Conservation (phyloP, 2,329 filamentous ascomycete species). For the Chlorencoelia australis region DNA sequence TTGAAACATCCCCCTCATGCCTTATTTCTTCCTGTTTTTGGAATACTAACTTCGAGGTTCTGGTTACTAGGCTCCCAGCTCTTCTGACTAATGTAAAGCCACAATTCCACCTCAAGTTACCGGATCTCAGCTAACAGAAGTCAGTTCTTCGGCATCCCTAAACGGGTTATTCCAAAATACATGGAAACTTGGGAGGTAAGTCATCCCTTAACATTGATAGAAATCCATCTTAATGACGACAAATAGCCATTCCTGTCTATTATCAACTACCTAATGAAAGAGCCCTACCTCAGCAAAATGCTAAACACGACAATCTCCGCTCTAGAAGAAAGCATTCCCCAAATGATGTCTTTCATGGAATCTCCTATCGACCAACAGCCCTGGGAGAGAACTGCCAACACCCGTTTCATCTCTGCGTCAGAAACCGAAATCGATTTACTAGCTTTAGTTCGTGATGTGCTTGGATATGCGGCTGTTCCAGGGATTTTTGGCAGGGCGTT, state of each 20-base stretch:
- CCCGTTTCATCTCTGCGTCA: slow-evolving; percentile 32
- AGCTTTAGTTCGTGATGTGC: slow-evolving; percentile 44
- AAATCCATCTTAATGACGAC: slow-evolving; percentile 8
- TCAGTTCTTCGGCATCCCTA: slow-evolving; percentile 24
- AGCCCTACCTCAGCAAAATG: slow-evolving; percentile 35
- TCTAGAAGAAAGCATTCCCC: slow-evolving; percentile 37
- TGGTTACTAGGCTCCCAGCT: neutral
- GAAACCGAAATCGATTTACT: slow-evolving; percentile 43
- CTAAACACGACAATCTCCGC: slow-evolving; percentile 29
- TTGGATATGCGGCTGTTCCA: slow-evolving; percentile 39
- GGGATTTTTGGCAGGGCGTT: slow-evolving; percentile 43
- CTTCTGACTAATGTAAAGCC: neutral
- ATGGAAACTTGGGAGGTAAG: slow-evolving; percentile 18
- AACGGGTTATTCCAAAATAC: slow-evolving; percentile 16
- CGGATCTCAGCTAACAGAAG: too few species aligned
- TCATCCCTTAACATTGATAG: slow-evolving; percentile 29
- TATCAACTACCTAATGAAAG: slow-evolving; percentile 33
- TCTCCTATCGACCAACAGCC: slow-evolving; percentile 50
- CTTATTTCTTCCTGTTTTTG: neutral
- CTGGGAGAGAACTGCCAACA: slow-evolving; percentile 47
- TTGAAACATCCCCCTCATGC: slow-evolving; percentile 2
- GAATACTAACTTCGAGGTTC: neutral
- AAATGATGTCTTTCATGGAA: slow-evolving; percentile 47
- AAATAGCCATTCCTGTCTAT: slow-evolving; percentile 20
- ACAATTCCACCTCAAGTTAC: too few species aligned